Evolutionary conservation across 192 early-diverging fungal genomes (phyloP).

Genomic region (Coemansia sp.): DNA sequence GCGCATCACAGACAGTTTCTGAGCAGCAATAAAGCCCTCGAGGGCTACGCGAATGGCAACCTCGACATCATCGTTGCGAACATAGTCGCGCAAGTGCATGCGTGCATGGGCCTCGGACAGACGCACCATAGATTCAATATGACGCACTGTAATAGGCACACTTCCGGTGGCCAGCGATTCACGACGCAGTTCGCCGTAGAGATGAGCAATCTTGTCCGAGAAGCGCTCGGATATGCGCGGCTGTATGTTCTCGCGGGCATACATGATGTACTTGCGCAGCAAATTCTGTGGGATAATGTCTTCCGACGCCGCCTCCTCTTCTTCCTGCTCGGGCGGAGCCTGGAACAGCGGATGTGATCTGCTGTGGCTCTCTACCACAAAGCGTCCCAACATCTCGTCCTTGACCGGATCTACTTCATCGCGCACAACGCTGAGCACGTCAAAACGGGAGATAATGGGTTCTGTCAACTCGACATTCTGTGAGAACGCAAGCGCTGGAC

Average conservation of each 20-base stretch:
- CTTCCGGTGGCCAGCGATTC: conserved; percentile 78
- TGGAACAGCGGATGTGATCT: conserved; percentile 78
- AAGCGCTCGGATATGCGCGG: conserved; percentile 84
- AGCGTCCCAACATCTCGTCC: conserved; percentile 88
- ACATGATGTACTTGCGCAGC: conserved; percentile 87
- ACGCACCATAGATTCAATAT: conserved; percentile 84
- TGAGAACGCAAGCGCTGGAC: conserved; percentile 87
- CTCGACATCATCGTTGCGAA: conserved; percentile 88
- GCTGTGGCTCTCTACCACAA: conserved; percentile 92
- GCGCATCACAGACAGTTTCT: conserved; percentile 90
- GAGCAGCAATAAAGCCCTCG: conserved; percentile 86
- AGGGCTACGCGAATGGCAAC: conserved; percentile 88
- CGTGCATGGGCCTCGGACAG: conserved; percentile 87
- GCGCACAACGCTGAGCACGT: conserved; percentile 93
- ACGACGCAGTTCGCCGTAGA: conserved; percentile 89
- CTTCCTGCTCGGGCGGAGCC: conserved; percentile 31
- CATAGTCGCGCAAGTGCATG: conserved; percentile 93
- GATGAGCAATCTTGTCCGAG: conserved; percentile 80
- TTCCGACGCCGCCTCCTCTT: conserved; percentile 37
- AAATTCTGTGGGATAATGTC: conserved; percentile 75
- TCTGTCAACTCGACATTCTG: conserved; percentile 98
- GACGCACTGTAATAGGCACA: conserved; percentile 86
- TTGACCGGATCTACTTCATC: conserved; percentile 88
- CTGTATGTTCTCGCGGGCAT: conserved; percentile 71
- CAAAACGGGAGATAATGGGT: conserved; percentile 98